Evolutionary conservation across 768 basidiomycete genomes (phyloP), one percentile per base, ranked within the genome.

Genomic region (Tephrocybe rancida): DNA sequence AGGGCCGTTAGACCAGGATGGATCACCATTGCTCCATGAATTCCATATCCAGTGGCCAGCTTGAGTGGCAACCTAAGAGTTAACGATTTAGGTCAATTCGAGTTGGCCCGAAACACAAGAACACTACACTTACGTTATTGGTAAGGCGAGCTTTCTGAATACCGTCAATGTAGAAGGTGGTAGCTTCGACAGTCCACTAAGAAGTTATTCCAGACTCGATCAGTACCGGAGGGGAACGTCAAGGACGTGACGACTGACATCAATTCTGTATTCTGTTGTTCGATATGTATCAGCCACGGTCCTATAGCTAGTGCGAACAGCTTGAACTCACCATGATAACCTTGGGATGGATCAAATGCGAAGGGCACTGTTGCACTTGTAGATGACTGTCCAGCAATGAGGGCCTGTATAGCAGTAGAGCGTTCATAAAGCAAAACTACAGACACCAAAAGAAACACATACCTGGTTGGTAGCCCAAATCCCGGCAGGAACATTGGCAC

Each of bases 401-500:
- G 54, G 39, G 65, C 56, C 69, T 70, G 38, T 26, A 41, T 18
- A 39, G 19, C 25, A 42, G 7, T 27, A 16, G 8, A 9, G 26
- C 19, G 18, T 10, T 1, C 27, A 22, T 29, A 13, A 27, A 9
- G 34, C 9, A 19, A 8, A 8, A 41, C 9, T 41, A 44, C n/a
- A n/a, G 35, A 35, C 19, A 8, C 26, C 27, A 19, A 11, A 16
- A 39, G 10, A 30, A n/a, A 13, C 16, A 46, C 32, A 4, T 55
- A 68, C 70, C 52, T 72, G 67, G 38, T 71, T 71, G 22, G 70
- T 70, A 16, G 71, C 69, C 72, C 72, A 72, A 27, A 71, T 70
- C 11, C 72, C 72, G 37, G 68, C 62, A 44, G 67, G 65, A 43
- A 72, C 65, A 25, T 64, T 48, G 14, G 61, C 45, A 47, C 59